These are phyloP conservation scores for Thraustotheca clavata DNA, from an alignment of 352 stramenopile genomes.

Conservation along the genomic window DNA sequence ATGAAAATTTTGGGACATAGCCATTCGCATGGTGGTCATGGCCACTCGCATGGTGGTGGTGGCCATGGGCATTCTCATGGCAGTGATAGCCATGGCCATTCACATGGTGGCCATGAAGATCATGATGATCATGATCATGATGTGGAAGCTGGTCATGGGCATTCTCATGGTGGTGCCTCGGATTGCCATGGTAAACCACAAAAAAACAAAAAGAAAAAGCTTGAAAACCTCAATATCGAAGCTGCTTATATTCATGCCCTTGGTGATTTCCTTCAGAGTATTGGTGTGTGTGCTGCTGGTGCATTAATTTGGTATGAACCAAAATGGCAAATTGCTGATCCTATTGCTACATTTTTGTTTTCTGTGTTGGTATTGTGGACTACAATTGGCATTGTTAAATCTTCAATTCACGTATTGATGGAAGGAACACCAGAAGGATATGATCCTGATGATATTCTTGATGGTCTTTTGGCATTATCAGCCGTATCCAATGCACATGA, in stretches of 20 bases:
- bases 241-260: constrained; percentile 97
- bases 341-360: constrained; percentile 97
- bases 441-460: constrained; percentile 76
- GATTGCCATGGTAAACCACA: constrained; percentile 26
- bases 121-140: constrained; percentile 23
- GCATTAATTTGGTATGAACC: constrained; percentile 96
- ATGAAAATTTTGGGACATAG: constrained; percentile 88
- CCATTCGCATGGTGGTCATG: constrained; percentile 44
- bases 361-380: constrained; percentile 91
- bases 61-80: constrained; percentile 30
- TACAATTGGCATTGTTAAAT: constrained; percentile 86
- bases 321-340: constrained; percentile 93
- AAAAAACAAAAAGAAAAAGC: constrained; percentile 30
- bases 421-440: constrained; percentile 92
- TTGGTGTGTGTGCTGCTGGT: constrained; percentile 93
- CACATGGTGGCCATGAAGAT: constrained; percentile 11
- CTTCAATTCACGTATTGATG: constrained; percentile 92
- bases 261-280: constrained; percentile 95
- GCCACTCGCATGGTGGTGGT: constrained; percentile 27
- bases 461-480: constrained; percentile 56
- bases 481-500: constrained; percentile 93
- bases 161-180: constrained; percentile 26
- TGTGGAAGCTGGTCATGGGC: constrained; percentile 16
- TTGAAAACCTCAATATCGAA: constrained; percentile 93
- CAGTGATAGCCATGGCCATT: constrained; percentile 28